Percentiles rank a stretch among this genome's conserved stretches.
These are phyloP conservation scores for Fraxinus nigra DNA, from an alignment of 305 asterid species.

Conservation along the genomic window DNA sequence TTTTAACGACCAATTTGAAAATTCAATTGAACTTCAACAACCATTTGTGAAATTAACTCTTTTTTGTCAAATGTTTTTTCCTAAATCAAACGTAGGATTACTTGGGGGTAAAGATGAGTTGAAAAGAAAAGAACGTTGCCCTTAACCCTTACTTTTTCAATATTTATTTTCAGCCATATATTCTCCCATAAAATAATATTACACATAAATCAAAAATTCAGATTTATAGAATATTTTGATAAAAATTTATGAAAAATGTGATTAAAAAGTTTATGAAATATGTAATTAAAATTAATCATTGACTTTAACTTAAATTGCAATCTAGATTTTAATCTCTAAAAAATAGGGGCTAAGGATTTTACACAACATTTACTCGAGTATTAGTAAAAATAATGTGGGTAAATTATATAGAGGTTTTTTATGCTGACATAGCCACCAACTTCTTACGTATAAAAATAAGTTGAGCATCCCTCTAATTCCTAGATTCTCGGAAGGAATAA, in stretches of 20 bases:
- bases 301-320: neutral
- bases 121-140: neutral
- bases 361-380: neutral
- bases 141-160: neutral
- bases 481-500: neutral
- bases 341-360: neutral
- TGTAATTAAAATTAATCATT: neutral
- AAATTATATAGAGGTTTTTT: neutral
- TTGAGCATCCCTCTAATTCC: neutral
- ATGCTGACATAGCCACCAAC: neutral
- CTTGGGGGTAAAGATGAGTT: neutral
- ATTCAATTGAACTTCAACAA: neutral
- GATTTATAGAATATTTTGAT: neutral
- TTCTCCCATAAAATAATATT: neutral
- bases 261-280: too few relatives aligned
- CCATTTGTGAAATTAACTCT: neutral
- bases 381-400: neutral
- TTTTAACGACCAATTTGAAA: neutral
- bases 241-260: neutral
- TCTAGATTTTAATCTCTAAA: neutral
- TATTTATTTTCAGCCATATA: neutral
- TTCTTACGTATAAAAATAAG: neutral
- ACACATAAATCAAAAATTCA: neutral
- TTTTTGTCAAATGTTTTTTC: neutral
- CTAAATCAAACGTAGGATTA: neutral